These are phyloP conservation scores for Rhynchospora breviuscula DNA, from an alignment of 176 grass and related monocot genomes.

Conservation along the genomic window DNA sequence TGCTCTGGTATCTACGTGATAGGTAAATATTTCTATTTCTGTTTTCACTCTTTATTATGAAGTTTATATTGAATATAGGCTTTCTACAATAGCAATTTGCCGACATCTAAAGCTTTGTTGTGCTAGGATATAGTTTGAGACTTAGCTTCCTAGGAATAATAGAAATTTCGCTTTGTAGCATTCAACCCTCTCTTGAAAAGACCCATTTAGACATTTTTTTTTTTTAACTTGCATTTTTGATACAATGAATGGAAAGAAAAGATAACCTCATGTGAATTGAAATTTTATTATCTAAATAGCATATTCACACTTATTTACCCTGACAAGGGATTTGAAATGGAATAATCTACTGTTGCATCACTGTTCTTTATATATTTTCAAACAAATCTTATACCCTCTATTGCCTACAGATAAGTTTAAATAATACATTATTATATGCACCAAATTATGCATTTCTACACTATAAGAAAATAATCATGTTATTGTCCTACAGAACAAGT, in stretches of 20 bases:
- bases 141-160: not conserved
- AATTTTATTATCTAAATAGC: not conserved
- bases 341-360: not conserved
- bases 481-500: no score
- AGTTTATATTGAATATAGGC: not conserved
- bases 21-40: not conserved
- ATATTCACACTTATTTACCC: not conserved
- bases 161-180: not conserved
- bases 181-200: not conserved
- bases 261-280: not conserved
- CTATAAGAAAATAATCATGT: no score
- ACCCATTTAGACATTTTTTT: not conserved
- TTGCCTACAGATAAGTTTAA: not conserved
- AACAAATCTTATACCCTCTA: no score
- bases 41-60: not conserved
- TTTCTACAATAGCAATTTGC: not conserved
- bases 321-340: not conserved
- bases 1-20: constrained; percentile 21
- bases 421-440: no score
- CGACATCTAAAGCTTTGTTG: not conserved
- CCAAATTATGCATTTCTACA: no score
- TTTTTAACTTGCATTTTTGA: not conserved
- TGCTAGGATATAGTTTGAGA: not conserved
- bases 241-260: not conserved
- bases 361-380: not conserved